phyloP scores from a whole-genome alignment of 331 rosid species.

The Cydonia oblonga region DNA sequence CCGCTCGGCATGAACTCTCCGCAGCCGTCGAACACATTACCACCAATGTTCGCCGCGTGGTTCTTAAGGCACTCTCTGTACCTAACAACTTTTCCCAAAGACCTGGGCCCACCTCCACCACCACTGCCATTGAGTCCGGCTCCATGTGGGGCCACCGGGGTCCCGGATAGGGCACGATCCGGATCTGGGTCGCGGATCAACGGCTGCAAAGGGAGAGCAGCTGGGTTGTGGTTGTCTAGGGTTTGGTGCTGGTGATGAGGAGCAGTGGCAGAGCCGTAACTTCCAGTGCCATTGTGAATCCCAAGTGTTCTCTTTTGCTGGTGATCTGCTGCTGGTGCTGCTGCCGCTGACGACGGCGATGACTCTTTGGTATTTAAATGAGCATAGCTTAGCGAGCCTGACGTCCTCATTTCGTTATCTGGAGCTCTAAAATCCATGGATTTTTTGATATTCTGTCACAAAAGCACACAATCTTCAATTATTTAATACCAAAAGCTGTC shows the following conservation, averaged over 20 bases:
- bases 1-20: slow-evolving; percentile 59
- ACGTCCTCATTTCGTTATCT: slow-evolving; percentile 28
- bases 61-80: slow-evolving; percentile 43
- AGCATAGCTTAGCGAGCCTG: slow-evolving; percentile 18
- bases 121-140: not conserved
- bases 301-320: slow-evolving; percentile 1
- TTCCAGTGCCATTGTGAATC: slow-evolving; percentile 12
- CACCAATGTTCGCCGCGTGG: slow-evolving; percentile 45
- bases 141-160: not conserved
- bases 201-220: not conserved
- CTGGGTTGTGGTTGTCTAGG: slow-evolving; percentile 16
- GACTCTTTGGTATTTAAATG: slow-evolving; percentile 25
- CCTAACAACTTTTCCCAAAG: not conserved
- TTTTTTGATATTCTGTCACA: not conserved
- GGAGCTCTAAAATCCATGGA: slow-evolving; percentile 31
- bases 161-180: not conserved
- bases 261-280: not conserved
- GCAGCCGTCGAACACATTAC: slow-evolving; percentile 40
- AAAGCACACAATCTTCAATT: not conserved
- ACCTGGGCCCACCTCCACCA: not conserved
- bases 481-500: slow-evolving; percentile 5
- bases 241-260: slow-evolving; percentile 12
- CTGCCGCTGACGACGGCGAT: slow-evolving; percentile 1
- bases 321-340: not conserved
- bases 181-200: slow-evolving; percentile 11